Evolutionary conservation across 805 yeast genomes (phyloP), one percentile per base, ranked within the genome.

Genomic region (Metschnikowia drakensbergensis): DNA sequence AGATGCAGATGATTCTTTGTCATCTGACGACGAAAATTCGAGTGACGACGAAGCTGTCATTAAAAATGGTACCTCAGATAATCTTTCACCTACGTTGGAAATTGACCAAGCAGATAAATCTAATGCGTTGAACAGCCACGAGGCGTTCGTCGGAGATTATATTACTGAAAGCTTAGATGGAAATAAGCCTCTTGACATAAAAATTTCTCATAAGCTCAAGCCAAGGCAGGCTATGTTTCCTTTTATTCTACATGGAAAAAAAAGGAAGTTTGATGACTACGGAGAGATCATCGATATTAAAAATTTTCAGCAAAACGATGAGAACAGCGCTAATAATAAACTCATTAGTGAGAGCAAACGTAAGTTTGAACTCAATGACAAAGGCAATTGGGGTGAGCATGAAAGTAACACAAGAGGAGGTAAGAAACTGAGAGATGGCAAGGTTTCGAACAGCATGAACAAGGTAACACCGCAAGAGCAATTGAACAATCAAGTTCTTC

Each of bases 251-350:
- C 54, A 55, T 26, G 52, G 60, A 6, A 77, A 74, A 42, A 79
- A 80, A 56, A 69, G 77, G 25, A 81, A 86, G 54, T 69, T 76
- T 41, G 98, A 94, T 61, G 97, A 92, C 55, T 94, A 92, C 64
- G 99, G 99, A 29, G 84, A 81, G 48, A 67, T 83, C 1, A 82
- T 91, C 22, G 83, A 84, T 52, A 76, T 77, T 37, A 79, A 81
- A 34, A 85, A 84, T 56, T 86, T 83, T 58, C 76, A 74, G 53
- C 75, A 75, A 47, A 71, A 73, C 42, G 58, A 53, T 28, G 87
- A 82, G 54, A 84, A 80, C 55, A 68, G 61, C 23, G 60, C 66
- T 32, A 68, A 68, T 50, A 62, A 56, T 25, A 65, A 67, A 52
- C 64, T 68, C 32, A 68, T 68, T 37, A 54, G 65, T 50, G 72